These are phyloP conservation scores for Citrus trifoliata DNA, from an alignment of 345 rosid genomes.

Conservation along the genomic window DNA sequence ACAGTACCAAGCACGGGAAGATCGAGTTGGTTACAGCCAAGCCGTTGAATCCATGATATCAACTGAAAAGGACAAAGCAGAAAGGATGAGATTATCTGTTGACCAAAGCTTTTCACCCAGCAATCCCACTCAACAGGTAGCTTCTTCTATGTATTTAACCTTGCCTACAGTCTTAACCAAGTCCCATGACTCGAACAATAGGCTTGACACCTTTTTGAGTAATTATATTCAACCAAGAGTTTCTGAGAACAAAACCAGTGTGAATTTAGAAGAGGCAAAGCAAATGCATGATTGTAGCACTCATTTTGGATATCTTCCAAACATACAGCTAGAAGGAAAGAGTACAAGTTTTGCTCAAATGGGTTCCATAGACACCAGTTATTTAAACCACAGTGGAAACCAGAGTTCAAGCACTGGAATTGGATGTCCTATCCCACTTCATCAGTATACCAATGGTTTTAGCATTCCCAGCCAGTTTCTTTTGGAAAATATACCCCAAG, in stretches of 20 bases:
- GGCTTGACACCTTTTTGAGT: slow-evolving; percentile 27
- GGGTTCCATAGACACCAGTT: slow-evolving; percentile 14
- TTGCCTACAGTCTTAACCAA: slow-evolving; percentile 25
- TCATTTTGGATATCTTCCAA: slow-evolving; percentile 30
- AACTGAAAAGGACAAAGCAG: slow-evolving; percentile 16
- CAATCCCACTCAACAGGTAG: slow-evolving; percentile 19
- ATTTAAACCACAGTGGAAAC: slow-evolving; percentile 15
- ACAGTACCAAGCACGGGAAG: slow-evolving; percentile 9
- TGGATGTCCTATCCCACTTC: slow-evolving; percentile 31
- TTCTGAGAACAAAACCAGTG: slow-evolving; percentile 16
- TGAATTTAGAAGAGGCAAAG: slow-evolving; percentile 18
- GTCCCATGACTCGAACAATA: slow-evolving; percentile 14
- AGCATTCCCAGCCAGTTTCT: slow-evolving; percentile 23
- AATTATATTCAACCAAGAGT: slow-evolving; percentile 27
- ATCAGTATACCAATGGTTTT: slow-evolving; percentile 26
- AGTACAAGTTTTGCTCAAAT: slow-evolving; percentile 21
- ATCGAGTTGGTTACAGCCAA: slow-evolving; percentile 19
- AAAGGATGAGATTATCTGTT: slow-evolving; percentile 16
- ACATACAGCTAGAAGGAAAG: slow-evolving; percentile 29
- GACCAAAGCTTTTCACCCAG: slow-evolving; percentile 19
- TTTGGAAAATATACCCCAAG: slow-evolving; percentile 25
- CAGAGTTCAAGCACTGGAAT: slow-evolving; percentile 22
- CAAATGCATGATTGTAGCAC: slow-evolving; percentile 28
- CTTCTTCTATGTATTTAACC: slow-evolving; percentile 37
- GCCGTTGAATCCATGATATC: slow-evolving; percentile 12